phyloP scores from a whole-genome alignment of 331 rosid species.

The Acacia pycnantha region DNA sequence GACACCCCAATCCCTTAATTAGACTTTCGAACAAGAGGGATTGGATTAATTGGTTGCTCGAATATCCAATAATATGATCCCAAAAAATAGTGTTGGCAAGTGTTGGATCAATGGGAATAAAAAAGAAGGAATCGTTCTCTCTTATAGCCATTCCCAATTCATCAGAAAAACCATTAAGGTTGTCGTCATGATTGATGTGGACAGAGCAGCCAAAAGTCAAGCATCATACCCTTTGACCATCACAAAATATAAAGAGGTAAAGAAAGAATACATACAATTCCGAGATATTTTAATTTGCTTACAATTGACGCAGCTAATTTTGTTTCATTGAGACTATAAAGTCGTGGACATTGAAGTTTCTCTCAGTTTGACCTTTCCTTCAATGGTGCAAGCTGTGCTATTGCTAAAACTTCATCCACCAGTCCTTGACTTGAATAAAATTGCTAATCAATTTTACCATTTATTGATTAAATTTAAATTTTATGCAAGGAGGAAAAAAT shows the following conservation, averaged over 20 bases:
- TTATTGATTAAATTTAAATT: no score
- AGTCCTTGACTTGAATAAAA: no score
- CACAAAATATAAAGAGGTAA: neutral
- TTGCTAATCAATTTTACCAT: no score
- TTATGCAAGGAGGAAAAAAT: no score
- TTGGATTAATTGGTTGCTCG: no score
- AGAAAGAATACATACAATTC: neutral
- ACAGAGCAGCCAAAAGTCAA: constrained; percentile 34
- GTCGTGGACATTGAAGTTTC: neutral
- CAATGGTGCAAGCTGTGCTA: neutral
- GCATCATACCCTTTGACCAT: constrained; percentile 29
- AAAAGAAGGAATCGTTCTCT: neutral
- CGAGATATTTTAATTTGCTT: neutral
- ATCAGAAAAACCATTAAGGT: constrained; percentile 38
- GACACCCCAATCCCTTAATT: no score
- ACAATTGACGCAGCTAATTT: neutral
- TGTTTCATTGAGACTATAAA: neutral
- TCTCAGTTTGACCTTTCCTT: neutral
- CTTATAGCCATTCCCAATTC: constrained; percentile 42
- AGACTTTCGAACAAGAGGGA: no score
- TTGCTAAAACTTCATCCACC: no score
- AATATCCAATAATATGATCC: no score
- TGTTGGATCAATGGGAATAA: no score
- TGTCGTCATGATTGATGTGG: neutral
- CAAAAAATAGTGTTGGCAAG: no score